Evolutionary conservation across 768 basidiomycete species (phyloP), one percentile per base, ranked within the genome.

Genomic region (Tulasnella sp.): DNA sequence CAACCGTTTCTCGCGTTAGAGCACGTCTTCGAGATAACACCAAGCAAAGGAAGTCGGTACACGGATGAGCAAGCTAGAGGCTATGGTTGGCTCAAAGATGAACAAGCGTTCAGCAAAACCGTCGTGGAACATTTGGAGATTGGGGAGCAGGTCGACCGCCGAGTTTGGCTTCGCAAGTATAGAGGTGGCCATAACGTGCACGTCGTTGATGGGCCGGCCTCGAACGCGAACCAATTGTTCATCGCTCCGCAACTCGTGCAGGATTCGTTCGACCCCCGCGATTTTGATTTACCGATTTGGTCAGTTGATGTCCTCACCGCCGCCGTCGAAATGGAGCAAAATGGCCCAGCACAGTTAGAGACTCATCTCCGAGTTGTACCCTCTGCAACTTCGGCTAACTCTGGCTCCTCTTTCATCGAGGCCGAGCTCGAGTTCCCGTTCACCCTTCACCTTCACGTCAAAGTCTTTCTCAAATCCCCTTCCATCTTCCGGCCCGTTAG

Each of bases 391-490:
- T 1, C 24, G 6, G 1, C 74, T 19, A 27, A 2, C 10, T 16
- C 21, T 24, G 39, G 5, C 39, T n/a, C n/a, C n/a, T n/a, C n/a
- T n/a, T n/a, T n/a, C n/a, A n/a, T n/a, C n/a, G n/a, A n/a, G n/a
- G n/a, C 42, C 2, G 24, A 19, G 8, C 21, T 16, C 44, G 62
- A 42, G 10, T 62, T 78, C 46, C 77, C 77, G 8, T 78, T 73
- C 71, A 10, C 38, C 21, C 42, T 78, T 36, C 58, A 24, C n/a
- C 77, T 78, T 38, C 39, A 78, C 16, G 5, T 78, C 38, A 68
- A 42, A 21, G 21, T 78, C 27, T 71, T 36, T 24, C 39, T 78
- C n/a, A 40, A 27, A 16, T 38, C n/a, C 3, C 71, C 77, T 12
- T 39, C 58, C 36, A 58, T 58, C 21, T 77, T 77, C 39, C 71